These are phyloP conservation scores for Cladosporium sp. DNA, from an alignment of 2,329 filamentous ascomycete species.

Conservation along the genomic window DNA sequence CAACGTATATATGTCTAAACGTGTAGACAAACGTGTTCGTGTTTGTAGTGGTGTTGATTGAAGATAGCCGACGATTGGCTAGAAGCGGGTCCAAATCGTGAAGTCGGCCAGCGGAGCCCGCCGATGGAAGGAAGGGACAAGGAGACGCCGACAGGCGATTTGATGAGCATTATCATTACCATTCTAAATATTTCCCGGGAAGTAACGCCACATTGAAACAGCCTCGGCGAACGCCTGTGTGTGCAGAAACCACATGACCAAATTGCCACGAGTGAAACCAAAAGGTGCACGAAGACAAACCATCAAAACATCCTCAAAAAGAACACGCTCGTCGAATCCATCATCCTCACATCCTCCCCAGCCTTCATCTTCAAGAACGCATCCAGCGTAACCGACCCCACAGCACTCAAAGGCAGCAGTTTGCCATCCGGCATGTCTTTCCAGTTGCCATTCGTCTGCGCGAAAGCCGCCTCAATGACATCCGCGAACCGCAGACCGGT, in stretches of 20 bases:
- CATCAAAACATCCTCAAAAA: background rate
- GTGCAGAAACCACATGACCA: background rate
- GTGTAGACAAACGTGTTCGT: constrained; percentile 2
- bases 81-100: constrained; percentile 1
- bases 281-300: background rate
- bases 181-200: background rate
- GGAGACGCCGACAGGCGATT: background rate
- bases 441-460: constrained; percentile 8
- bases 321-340: constrained; percentile 7
- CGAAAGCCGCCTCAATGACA: constrained; percentile 4
- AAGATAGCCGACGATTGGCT: constrained; percentile 20
- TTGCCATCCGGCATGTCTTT: constrained; percentile 11
- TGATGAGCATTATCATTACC: constrained; percentile 4
- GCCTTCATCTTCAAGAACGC: constrained; percentile 6
- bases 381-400: constrained; percentile 1
- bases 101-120: background rate
- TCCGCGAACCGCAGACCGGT: constrained; percentile 5
- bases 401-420: constrained; percentile 9
- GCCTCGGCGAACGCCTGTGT: background rate
- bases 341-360: constrained; percentile 14
- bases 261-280: background rate
- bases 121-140: background rate
- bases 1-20: background rate
- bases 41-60: constrained; percentile 3
- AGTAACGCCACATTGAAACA: background rate